Evolutionary conservation across 2,329 filamentous ascomycete genomes (phyloP), one percentile per base, ranked within the genome.

Genomic region (Pyrenophora teres): DNA sequence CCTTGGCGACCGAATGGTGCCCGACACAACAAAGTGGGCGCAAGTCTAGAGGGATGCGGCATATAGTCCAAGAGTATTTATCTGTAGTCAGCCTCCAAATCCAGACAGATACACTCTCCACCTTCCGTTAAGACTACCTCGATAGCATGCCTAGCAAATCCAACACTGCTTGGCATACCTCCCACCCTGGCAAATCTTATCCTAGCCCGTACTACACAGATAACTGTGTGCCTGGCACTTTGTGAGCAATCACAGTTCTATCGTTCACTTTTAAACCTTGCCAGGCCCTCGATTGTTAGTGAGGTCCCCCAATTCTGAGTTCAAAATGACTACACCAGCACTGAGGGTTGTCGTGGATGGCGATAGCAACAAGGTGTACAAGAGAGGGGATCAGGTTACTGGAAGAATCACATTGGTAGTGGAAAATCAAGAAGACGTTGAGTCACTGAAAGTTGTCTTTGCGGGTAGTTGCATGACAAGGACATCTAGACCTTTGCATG

Each of bases 341-440:
- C 51, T 73, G 31, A 64, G 69, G 38, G 50, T 74, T 39, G 50
- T 69, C 32, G 55, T 72, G 15, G 67, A 72, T 53, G 70, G 67
- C 40, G 67, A 71, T 47, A 58, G 52, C 38, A 60, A 60, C 38
- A 63, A 58, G 32, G 42, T 66, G 9, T 73, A 71, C 45, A 59
- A 62, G 46, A 62, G 58, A 46, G 70, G 70, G 32, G 69, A 74
- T 15, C 64, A 62, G 40, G 67, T 73, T 38, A 71, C 63, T 37
- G 71, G 71, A 44, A 70, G 63, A 55, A 59, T 72, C 23, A 54
- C 62, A n/a, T 54, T 72, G 18, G 54, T 62, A 25, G 43, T 65
- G 8, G 64, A 67, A 54, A 58, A 68, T 45, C 50, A 71, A 51
- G 58, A 63, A 35, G 41, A 66, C 5, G 53, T 74, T 40, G 63